Base-by-base conservation (phyloP, 192 early-diverging fungal genomes). In the Mycoemilia scoparia region DNA sequence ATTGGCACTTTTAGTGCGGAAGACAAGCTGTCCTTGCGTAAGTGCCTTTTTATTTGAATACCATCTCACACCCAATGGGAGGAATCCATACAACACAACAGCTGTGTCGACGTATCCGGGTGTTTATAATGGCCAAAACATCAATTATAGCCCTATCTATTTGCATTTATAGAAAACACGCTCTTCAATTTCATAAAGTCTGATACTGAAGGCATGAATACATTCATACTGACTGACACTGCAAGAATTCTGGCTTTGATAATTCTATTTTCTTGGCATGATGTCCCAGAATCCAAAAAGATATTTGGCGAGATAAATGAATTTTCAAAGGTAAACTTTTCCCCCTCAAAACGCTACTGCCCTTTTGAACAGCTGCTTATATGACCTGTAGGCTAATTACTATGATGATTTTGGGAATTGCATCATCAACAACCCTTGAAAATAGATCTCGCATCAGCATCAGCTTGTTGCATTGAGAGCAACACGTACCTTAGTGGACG, bases 381-480 rank as follows among this genome's bases (percentile, higher is more conserved):
- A n/a, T n/a, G n/a, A n/a, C n/a, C n/a, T n/a, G n/a, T n/a, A n/a
- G n/a, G n/a, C n/a, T n/a, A n/a, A n/a, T n/a, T n/a, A n/a, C n/a
- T n/a, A n/a, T n/a, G n/a, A n/a, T n/a, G n/a, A n/a, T n/a, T n/a
- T n/a, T n/a, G n/a, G n/a, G n/a, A n/a, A n/a, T n/a, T n/a, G n/a
- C n/a, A n/a, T n/a, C n/a, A n/a, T n/a, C n/a, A n/a, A n/a, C n/a
- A n/a, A n/a, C n/a, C n/a, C n/a, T n/a, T n/a, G n/a, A n/a, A n/a
- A n/a, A n/a, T n/a, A n/a, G n/a, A n/a, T n/a, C 11, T 46, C 53
- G 8, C 41, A 47, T 21, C 28, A 46, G 46, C 68, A 74, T 40
- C 54, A 60, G 12, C 48, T 77, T 19, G 51, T 81, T 31, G 81
- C 69, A 15, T 46, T 84, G 34, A 67, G 81, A 45, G 57, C 82